Evolutionary conservation across 2,329 filamentous ascomycete species (phyloP).

Genomic region (Fonsecaea nubica): DNA sequence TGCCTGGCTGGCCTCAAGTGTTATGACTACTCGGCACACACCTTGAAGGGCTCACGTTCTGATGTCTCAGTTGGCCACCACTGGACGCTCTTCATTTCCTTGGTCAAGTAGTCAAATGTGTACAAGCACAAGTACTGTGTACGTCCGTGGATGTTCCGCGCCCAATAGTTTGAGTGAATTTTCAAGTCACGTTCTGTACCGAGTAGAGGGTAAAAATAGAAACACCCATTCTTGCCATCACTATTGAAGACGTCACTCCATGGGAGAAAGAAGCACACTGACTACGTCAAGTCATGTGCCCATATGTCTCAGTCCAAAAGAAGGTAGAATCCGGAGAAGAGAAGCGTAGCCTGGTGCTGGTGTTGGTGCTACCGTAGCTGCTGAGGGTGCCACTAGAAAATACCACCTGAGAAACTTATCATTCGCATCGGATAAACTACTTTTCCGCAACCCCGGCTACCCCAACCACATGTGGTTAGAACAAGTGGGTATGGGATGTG

Average conservation of each 20-base stretch:
- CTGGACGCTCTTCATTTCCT: not conserved
- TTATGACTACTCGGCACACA: not conserved
- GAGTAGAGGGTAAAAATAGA: constrained; percentile 1
- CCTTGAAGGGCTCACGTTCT: not conserved
- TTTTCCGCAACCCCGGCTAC: constrained; percentile 8
- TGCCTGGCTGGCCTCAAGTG: not conserved
- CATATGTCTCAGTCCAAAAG: constrained; percentile 1
- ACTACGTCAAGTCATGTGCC: not conserved
- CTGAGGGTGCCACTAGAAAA: constrained; percentile 5
- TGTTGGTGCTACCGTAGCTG: not conserved
- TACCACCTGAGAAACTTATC: constrained; percentile 1
- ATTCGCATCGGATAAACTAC: constrained; percentile 16
- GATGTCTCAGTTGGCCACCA: not conserved
- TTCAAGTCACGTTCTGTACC: not conserved
- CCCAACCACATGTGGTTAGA: constrained; percentile 10
- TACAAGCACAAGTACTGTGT: not conserved
- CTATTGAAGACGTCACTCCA: not conserved
- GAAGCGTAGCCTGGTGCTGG: not conserved
- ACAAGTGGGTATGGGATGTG: not conserved
- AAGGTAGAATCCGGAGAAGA: not conserved
- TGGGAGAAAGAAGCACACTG: not conserved
- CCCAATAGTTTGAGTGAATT: not conserved
- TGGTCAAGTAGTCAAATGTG: not conserved
- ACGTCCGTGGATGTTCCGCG: not conserved
- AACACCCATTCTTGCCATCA: not conserved